Evolutionary conservation across 257 asterid species (phyloP).

Genomic region (Gardenia jasminoides): DNA sequence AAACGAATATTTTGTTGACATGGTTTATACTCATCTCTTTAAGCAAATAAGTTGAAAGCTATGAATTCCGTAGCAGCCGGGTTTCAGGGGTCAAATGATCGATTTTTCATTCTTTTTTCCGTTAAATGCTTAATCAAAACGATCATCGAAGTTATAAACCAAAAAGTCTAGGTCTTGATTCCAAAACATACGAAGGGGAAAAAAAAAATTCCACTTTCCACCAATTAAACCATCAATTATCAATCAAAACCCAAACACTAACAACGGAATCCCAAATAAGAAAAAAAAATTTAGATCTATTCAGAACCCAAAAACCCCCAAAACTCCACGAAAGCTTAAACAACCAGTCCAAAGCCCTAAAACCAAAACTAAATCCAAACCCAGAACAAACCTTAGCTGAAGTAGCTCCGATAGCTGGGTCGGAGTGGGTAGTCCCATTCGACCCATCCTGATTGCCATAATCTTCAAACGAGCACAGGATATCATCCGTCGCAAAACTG

Average conservation of each 20-base stretch:
- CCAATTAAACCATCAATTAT: not conserved
- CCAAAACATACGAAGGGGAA: not conserved
- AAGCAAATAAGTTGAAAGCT: not conserved
- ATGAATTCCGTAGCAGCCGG: not conserved
- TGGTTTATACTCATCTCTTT: not conserved
- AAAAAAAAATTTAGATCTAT: not conserved
- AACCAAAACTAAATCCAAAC: not conserved
- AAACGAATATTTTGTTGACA: not conserved
- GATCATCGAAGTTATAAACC: not conserved
- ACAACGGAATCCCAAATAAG: not conserved
- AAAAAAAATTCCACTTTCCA: not conserved
- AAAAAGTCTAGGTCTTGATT: not conserved
- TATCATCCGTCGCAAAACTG: conserved; percentile 80
- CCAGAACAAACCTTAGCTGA: conserved; percentile 19
- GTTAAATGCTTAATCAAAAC: not conserved
- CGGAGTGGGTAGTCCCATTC: conserved; percentile 62
- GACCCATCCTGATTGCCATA: conserved; percentile 55
- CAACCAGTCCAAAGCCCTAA: not conserved
- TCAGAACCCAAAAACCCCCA: not conserved
- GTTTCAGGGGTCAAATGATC: not conserved
- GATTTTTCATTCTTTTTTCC: not conserved
- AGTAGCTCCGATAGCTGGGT: conserved; percentile 36
- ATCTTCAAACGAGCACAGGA: conserved; percentile 79
- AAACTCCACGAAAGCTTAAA: not conserved
- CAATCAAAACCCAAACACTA: not conserved